These are phyloP conservation scores for Tanacetum coccineum DNA, from an alignment of 129 eudicot species.

Conservation along the genomic window DNA sequence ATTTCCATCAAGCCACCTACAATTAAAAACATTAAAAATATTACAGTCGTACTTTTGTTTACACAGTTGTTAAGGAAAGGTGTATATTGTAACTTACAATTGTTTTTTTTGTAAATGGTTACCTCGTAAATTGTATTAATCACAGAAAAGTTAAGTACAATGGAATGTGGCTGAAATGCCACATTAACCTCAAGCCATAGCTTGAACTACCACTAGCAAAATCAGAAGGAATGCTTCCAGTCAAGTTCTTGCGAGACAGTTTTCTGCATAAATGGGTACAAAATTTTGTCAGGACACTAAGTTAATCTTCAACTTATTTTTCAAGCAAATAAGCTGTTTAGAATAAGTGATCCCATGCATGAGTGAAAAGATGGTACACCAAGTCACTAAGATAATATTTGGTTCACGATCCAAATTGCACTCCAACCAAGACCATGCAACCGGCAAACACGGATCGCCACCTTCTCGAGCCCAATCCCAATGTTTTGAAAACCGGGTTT, in stretches of 20 bases:
- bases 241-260: slow-evolving; percentile 69
- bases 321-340: background rate
- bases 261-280: slow-evolving; percentile 41
- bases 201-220: no score
- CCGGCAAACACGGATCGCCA: slow-evolving; percentile 96
- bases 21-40: slow-evolving; percentile 2
- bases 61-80: slow-evolving; percentile 2
- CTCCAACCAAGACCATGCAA: slow-evolving; percentile 92
- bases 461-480: slow-evolving; percentile 99
- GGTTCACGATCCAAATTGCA: slow-evolving; percentile 80
- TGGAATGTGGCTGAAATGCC: no score
- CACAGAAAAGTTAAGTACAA: no score
- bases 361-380: slow-evolving; percentile 42
- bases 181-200: no score
- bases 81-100: slow-evolving; percentile 55
- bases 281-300: background rate
- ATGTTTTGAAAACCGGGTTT: no score
- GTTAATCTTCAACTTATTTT: background rate
- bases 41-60: slow-evolving; percentile 2
- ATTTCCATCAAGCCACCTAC: slow-evolving; percentile 93
- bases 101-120: no score
- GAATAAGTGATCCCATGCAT: background rate
- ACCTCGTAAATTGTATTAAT: no score
- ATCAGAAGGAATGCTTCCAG: slow-evolving; percentile 75
- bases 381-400: slow-evolving; percentile 48